Base-by-base conservation (phyloP, 2,329 filamentous ascomycete species). In the Nigrospora osmanthi region DNA sequence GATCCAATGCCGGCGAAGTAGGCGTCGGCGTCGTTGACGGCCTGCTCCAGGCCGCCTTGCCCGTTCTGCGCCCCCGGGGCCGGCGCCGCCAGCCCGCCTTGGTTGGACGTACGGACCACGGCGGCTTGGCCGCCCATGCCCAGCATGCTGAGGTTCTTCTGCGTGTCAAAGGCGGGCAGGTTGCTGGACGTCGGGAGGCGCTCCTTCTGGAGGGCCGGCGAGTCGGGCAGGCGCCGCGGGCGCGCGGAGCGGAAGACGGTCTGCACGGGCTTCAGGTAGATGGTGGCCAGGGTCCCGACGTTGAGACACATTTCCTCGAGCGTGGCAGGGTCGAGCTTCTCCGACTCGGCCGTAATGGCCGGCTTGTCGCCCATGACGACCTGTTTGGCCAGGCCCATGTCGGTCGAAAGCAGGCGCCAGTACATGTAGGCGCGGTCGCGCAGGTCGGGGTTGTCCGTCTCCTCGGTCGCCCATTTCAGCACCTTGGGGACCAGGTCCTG, bases 371-470 rank as follows among this genome's bases (percentile, higher is more conserved):
- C 91, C 91, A 98, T 97, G 53, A 98, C 90, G 42, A 98, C 81
- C 50, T 82, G 73, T 61, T 87, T 93, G 2, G 93, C 93, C 0
- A 85, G 81, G 41, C 84, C 82, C 54, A 95, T 91, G 62, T 96
- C 90, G 0, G 89, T 94, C 2, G 89, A 95, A 2, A 98, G 76
- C 13, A 98, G 76, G 5, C 93, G 87, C 93, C 93, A 98, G 72
- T 98, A 98, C 90, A 98, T 97, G 71, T 96, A 98, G 0, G 93
- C 93, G 56, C 93, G 77, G 63, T 98, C 93, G 51, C 93, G 83
- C 28, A 98, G 79, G 65, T 98, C 93, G 0, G 93, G 93, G 64
- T 98, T 96, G 61, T 98, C 93, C n/a, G 91, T 97, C 64, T 97
- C 93, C 64, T 97, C 93, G 0, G 93, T 98, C 5, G 93, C 94